Conservation (phyloP, 352 stramenopile species). For the Phytophthora ramorum region DNA sequence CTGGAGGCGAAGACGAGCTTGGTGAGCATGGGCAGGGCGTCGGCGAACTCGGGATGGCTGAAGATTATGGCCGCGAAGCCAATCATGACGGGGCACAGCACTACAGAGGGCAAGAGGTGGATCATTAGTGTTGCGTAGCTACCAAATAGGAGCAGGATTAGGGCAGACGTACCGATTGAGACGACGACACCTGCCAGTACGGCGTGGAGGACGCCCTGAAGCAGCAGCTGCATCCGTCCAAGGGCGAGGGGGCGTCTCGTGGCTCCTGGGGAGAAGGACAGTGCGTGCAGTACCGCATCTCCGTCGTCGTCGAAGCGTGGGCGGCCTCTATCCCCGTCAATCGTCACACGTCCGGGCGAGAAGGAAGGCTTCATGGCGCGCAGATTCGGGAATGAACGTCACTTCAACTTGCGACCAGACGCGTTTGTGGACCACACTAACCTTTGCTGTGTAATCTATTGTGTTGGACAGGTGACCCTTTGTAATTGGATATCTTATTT, state of each 20-base stretch:
- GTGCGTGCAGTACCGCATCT: slow-evolving; percentile 38
- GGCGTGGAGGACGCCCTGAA: slow-evolving; percentile 60
- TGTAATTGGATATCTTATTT: background rate
- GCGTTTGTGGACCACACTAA: slow-evolving; percentile 11
- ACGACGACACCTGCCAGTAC: slow-evolving; percentile 91
- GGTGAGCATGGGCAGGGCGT: slow-evolving; percentile 64
- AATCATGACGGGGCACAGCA: slow-evolving; percentile 70
- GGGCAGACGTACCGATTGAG: slow-evolving; percentile 51
- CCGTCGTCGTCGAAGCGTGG: slow-evolving; percentile 45
- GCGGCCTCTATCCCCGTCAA: slow-evolving; percentile 39
- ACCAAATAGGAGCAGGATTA: background rate
- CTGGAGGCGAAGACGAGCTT: slow-evolving; percentile 96
- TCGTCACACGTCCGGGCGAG: slow-evolving; percentile 48
- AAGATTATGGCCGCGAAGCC: slow-evolving; percentile 97
- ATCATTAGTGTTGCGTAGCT: background rate
- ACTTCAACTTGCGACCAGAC: slow-evolving; percentile 3
- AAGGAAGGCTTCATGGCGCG: slow-evolving; percentile 49
- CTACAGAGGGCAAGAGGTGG: slow-evolving; percentile 1
- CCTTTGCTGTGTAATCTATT: background rate
- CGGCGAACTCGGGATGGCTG: slow-evolving; percentile 63
- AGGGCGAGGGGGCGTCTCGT: background rate
- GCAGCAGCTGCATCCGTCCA: slow-evolving; percentile 15
- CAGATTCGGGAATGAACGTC: background rate
- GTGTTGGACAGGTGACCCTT: background rate
- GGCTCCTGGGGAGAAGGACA: slow-evolving; percentile 20